Conservation (phyloP, 208 protist genomes). For the Naegleria lovaniensis region DNA sequence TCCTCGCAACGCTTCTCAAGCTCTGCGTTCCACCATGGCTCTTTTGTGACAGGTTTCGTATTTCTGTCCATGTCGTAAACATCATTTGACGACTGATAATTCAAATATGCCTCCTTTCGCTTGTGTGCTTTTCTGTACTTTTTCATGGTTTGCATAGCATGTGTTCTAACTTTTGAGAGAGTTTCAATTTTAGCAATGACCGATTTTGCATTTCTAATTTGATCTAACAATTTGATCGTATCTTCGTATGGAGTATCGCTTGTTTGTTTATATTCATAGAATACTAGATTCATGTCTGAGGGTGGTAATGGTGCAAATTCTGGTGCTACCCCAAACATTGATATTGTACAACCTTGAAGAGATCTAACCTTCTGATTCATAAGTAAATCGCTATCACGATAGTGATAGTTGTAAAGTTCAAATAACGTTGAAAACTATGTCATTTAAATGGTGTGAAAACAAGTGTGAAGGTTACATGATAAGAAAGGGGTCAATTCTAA, state of each 20-base stretch:
- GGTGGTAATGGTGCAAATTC: background rate
- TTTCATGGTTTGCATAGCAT: background rate
- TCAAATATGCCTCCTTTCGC: background rate
- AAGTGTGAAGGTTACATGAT: background rate
- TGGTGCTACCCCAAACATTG: background rate
- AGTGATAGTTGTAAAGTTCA: background rate
- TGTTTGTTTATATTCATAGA: background rate
- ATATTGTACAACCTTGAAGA: background rate
- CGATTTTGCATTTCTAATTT: background rate
- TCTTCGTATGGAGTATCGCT: background rate
- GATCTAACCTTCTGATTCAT: background rate
- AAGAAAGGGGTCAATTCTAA: too few relatives aligned
- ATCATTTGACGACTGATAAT: background rate
- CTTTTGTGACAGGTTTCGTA: background rate
- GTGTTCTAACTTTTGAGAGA: background rate
- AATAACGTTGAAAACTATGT: background rate
- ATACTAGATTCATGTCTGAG: background rate
- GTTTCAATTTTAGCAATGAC: background rate
- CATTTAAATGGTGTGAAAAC: background rate
- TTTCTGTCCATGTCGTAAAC: background rate
- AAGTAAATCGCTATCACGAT: conserved; percentile 8
- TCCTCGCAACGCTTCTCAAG: background rate
- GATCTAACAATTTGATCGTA: background rate
- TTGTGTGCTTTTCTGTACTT: background rate
- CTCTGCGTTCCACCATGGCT: background rate